phyloP scores from a whole-genome alignment of 768 basidiomycete genomes.

The Lentinula sp. region DNA sequence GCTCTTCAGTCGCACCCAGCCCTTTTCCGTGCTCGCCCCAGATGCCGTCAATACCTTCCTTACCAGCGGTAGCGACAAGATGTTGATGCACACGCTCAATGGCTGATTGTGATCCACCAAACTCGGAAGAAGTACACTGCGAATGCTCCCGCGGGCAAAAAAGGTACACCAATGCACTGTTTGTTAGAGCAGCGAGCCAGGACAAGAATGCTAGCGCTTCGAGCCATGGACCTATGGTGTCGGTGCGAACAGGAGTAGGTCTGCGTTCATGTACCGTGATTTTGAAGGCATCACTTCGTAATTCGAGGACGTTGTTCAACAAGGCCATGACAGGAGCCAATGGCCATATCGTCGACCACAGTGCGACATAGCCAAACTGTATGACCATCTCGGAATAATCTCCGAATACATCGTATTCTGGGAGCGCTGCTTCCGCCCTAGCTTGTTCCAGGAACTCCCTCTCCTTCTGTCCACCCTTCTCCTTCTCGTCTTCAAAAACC shows the following conservation, averaged over 20 bases:
- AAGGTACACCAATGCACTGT: constrained; percentile 86
- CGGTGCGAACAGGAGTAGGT: constrained; percentile 81
- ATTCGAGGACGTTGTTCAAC: constrained; percentile 88
- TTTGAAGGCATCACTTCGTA: constrained; percentile 94
- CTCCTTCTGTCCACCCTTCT: constrained; percentile 52
- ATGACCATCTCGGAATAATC: constrained; percentile 98
- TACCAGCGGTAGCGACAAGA: not conserved
- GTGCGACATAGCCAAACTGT: constrained; percentile 86
- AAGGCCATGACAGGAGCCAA: constrained; percentile 84
- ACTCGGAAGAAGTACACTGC: not conserved
- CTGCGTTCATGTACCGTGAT: constrained; percentile 79
- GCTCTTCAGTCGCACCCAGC: constrained; percentile 35
- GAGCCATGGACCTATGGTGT: constrained; percentile 94
- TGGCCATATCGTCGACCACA: constrained; percentile 96
- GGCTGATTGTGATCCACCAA: not conserved
- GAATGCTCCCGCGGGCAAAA: constrained; percentile 46
- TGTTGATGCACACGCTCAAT: constrained; percentile 1
- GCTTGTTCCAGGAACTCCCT: constrained; percentile 75
- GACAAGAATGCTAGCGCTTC: constrained; percentile 81
- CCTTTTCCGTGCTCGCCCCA: constrained; percentile 3
- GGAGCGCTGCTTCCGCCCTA: constrained; percentile 23
- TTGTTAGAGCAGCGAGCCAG: constrained; percentile 85
- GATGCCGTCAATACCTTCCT: not conserved
- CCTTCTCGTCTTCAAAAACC: constrained; percentile 9
- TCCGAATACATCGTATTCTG: constrained; percentile 65